These are phyloP conservation scores for Diversispora epigaea DNA, from an alignment of 192 early-diverging fungal genomes.

Conservation along the genomic window DNA sequence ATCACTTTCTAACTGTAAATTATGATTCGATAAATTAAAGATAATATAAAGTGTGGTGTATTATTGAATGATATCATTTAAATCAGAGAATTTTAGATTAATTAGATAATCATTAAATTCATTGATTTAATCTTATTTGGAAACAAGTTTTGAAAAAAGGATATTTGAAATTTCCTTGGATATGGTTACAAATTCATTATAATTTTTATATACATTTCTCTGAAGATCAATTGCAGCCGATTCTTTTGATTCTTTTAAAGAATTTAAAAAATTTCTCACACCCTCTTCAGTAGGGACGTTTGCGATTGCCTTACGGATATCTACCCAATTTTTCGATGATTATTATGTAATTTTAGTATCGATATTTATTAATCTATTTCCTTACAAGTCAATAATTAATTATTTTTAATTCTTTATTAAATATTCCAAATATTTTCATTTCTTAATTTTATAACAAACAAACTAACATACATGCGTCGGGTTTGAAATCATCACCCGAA, in stretches of 20 bases:
- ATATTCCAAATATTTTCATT: too few species aligned
- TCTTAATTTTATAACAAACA: too few species aligned
- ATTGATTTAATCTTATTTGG: too few species aligned
- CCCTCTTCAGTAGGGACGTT: constrained; percentile 54
- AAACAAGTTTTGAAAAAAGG: neutral
- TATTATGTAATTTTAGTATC: neutral
- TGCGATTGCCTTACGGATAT: constrained; percentile 53
- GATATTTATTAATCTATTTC: neutral
- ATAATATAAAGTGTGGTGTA: neutral
- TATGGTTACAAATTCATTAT: constrained; percentile 81
- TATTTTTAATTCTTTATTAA: neutral
- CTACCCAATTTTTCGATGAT: constrained; percentile 35
- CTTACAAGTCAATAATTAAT: neutral
- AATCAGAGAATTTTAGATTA: too few species aligned
- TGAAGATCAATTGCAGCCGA: constrained; percentile 70
- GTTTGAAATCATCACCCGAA: constrained; percentile 52
- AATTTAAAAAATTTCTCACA: constrained; percentile 54
- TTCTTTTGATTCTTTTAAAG: constrained; percentile 64
- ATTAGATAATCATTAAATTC: too few species aligned
- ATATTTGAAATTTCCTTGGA: constrained; percentile 77
- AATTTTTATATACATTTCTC: constrained; percentile 82
- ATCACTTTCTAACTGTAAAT: constrained; percentile 64
- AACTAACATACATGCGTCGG: constrained; percentile 50
- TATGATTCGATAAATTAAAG: constrained; percentile 25
- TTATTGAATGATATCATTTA: neutral